These are phyloP conservation scores for Citrus inodora DNA, from an alignment of 345 rosid genomes.

Conservation along the genomic window DNA sequence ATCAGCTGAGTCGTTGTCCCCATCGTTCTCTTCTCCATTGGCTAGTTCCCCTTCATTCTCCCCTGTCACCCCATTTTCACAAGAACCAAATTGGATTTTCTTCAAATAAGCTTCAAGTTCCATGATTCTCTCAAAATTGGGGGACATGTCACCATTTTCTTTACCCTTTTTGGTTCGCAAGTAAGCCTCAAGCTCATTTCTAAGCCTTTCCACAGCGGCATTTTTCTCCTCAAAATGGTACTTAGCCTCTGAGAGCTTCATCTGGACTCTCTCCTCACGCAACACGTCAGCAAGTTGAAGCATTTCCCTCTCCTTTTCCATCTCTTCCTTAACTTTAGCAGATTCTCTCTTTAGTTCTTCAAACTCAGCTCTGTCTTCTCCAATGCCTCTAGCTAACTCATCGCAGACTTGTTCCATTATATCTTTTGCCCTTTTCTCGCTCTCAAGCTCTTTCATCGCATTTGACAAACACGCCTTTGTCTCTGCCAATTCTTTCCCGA, in stretches of 20 bases:
- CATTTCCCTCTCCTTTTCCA: conserved; percentile 95
- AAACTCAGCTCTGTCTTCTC: conserved; percentile 60
- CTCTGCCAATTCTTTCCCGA: conserved; percentile 68
- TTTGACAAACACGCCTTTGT: conserved; percentile 41
- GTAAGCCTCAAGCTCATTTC: conserved; percentile 61
- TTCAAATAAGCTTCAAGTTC: conserved; percentile 57
- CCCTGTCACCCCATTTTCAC: conserved; percentile 15
- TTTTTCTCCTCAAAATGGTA: conserved; percentile 87
- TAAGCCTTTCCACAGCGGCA: conserved; percentile 65
- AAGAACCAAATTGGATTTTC: conserved; percentile 25
- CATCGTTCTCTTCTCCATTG: conserved; percentile 39
- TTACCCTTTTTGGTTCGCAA: conserved; percentile 28
- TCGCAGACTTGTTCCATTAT: conserved; percentile 83
- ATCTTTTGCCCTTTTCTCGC: conserved; percentile 84
- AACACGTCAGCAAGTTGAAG: conserved; percentile 86
- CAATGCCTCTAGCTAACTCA: conserved; percentile 73
- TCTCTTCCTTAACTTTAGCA: conserved; percentile 60
- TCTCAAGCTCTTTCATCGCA: conserved; percentile 52
- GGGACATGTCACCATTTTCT: conserved; percentile 35
- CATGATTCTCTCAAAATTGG: conserved; percentile 36
- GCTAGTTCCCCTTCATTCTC: conserved; percentile 17
- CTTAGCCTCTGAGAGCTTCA: conserved; percentile 89
- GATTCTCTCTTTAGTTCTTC: conserved; percentile 63
- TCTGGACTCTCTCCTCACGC: conserved; percentile 94
- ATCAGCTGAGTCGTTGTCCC: conserved; percentile 54